Conservation (phyloP, 768 basidiomycete genomes). For the Suillus clintonianus region DNA sequence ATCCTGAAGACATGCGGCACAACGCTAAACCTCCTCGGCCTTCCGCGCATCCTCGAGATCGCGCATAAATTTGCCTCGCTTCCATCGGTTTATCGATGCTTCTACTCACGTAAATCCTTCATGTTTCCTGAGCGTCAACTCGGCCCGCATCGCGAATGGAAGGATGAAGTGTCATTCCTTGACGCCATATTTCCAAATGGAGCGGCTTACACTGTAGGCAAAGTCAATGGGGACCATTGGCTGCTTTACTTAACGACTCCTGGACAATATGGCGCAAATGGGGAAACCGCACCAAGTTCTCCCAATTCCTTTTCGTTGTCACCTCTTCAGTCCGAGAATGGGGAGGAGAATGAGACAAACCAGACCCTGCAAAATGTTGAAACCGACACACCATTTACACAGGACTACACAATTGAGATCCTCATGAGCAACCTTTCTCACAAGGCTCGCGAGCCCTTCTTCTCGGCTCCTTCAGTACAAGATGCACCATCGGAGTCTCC, state of each 20-base stretch:
- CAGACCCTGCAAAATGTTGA: constrained; percentile 4
- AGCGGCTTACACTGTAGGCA: constrained; percentile 94
- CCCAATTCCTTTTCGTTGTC: constrained; percentile 15
- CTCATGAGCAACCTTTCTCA: constrained; percentile 92
- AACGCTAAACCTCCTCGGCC: constrained; percentile 93
- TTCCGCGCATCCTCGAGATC: constrained; percentile 93
- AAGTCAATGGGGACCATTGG: constrained; percentile 99
- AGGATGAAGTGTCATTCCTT: constrained; percentile 86
- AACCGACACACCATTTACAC: constrained; percentile 25
- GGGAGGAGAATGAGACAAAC: constrained; percentile 11
- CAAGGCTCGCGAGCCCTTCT: constrained; percentile 77
- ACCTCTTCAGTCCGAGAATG: constrained; percentile 16
- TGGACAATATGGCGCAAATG: constrained; percentile 25
- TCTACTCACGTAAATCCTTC: constrained; percentile 98
- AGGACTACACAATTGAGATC: constrained; percentile 96
- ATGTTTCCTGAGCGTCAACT: constrained; percentile 97
- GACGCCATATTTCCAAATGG: constrained; percentile 88
- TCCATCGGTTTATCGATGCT: constrained; percentile 80
- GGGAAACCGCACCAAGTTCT: constrained; percentile 23
- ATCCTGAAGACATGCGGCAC: constrained; percentile 99
- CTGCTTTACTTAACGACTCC: constrained; percentile 88
- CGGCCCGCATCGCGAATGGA: constrained; percentile 94
- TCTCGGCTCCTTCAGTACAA: constrained; percentile 51
- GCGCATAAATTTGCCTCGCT: constrained; percentile 71
- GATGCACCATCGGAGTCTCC: constrained; percentile 48